Evolutionary conservation across 2,329 filamentous ascomycete species (phyloP), one percentile per base, ranked within the genome.

Genomic region (Fusarium penzigii): DNA sequence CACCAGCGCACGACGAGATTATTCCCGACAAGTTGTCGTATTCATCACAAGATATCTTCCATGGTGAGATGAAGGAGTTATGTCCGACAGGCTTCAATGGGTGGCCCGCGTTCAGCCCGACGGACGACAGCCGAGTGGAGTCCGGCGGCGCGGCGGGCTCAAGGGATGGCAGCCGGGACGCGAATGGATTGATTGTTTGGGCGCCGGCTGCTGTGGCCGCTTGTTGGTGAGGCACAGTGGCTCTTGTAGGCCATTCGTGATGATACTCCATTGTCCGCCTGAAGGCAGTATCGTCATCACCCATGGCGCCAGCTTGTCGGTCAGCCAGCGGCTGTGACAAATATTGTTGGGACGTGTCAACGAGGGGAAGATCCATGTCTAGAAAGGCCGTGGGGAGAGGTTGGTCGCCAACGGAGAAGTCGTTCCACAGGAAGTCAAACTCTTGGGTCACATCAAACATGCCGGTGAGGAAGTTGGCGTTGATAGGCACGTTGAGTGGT

Each of bases 341-440:
- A 17, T 47, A 47, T 29, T 51, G 49, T 17, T 51, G 49, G 7
- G 49, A 46, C 7, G 46, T 42, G 10, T 51, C 49, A 17, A 51
- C 49, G 5, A 51, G 49, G 12, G 49, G 46, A 7, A 51, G 39
- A 17, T 51, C 49, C 8, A 44, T 46, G 20, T 51, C 49, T 29
- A 51, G 46, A 39, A 51, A 51, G 12, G 16, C 39, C 1, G 44
- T 20, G 0, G 49, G 49, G 5, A 51, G 43, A 14, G 43, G 49
- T 7, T 51, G 49, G 10, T 46, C 49, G 12, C 46, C 29, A 5
- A 44, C 29, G 5, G 49, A 39, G 17, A 51, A 51, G 20, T 47
- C 44, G 17, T 36, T 47, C 49, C 49, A 51, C 43, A 51, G 25
- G 29, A 51, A 51, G 3, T 46, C 49, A 11, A 51, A 51, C 32